Evolutionary conservation across 2,329 filamentous ascomycete species (phyloP).

Genomic region (Ophiostoma novo-ulmi): DNA sequence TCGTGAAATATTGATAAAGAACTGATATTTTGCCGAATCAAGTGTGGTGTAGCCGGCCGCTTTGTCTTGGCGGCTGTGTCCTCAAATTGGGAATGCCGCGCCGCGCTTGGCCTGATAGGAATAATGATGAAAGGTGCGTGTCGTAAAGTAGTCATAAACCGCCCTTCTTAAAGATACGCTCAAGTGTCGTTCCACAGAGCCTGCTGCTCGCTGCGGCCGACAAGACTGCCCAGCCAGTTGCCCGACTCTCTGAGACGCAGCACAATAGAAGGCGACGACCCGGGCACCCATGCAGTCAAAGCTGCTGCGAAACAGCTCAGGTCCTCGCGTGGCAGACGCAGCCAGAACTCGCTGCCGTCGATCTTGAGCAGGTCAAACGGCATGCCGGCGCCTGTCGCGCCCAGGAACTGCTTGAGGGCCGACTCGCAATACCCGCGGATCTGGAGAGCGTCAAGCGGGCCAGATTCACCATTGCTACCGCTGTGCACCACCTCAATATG

Average conservation of each 20-base stretch:
- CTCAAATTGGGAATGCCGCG: no score
- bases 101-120: not conserved
- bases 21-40: not conserved
- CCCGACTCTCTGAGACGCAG: slow-evolving; percentile 55
- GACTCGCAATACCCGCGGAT: slow-evolving; percentile 57
- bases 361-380: slow-evolving; percentile 65
- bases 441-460: slow-evolving; percentile 55
- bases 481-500: slow-evolving; percentile 46
- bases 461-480: not conserved
- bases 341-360: slow-evolving; percentile 52
- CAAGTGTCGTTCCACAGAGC: slow-evolving; percentile 41
- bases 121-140: not conserved
- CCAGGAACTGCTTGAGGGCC: slow-evolving; percentile 64
- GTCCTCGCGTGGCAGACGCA: slow-evolving; percentile 60
- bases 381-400: slow-evolving; percentile 61
- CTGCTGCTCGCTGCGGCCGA: slow-evolving; percentile 45
- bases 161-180: not conserved
- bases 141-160: not conserved
- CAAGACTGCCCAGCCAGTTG: slow-evolving; percentile 59
- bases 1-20: not conserved
- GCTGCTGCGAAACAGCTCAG: slow-evolving; percentile 57
- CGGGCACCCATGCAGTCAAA: slow-evolving; percentile 59
- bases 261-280: slow-evolving; percentile 39
- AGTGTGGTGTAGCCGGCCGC: no score
- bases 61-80: no score